These are phyloP conservation scores for Rhynchospora tenuis DNA, from an alignment of 176 grass and related monocot species.

Conservation along the genomic window DNA sequence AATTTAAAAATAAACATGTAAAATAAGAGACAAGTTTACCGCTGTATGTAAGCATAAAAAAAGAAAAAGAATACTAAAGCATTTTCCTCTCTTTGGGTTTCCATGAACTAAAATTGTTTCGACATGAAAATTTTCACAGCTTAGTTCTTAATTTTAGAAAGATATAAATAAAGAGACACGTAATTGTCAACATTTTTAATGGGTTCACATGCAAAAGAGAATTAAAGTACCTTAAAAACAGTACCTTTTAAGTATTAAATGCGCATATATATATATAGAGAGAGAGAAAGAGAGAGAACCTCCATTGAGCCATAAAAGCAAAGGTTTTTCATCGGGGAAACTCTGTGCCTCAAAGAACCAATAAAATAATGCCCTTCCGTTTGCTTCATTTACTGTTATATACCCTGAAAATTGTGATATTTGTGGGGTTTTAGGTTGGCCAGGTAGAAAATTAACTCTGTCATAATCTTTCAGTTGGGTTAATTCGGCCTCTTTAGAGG, in stretches of 20 bases:
- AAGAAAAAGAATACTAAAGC: neutral
- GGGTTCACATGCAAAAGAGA: neutral
- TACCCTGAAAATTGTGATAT: conserved; percentile 52
- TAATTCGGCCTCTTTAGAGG: conserved; percentile 15
- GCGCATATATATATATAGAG: neutral
- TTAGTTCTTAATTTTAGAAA: neutral
- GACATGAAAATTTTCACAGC: neutral
- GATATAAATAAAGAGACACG: neutral
- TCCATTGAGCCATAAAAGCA: conserved; percentile 88
- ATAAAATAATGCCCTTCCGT: conserved; percentile 58
- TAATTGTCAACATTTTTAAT: neutral
- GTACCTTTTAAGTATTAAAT: neutral
- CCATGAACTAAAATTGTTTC: neutral
- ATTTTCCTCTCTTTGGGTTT: neutral
- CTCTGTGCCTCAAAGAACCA: conserved; percentile 89
- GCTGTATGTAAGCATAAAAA: neutral
- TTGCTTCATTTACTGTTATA: conserved; percentile 35
- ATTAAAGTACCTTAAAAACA: neutral
- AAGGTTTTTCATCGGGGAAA: conserved; percentile 36
- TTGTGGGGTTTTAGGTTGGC: conserved; percentile 32
- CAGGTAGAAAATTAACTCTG: conserved; percentile 39
- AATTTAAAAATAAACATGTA: neutral
- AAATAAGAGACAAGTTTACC: neutral
- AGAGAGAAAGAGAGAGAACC: conserved; percentile 20
- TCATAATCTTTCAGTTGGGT: conserved; percentile 29